Percentiles rank a stretch among this genome's conserved stretches.
These are phyloP conservation scores for Skeletonema grethae DNA, from an alignment of 108 stramenopile species.

Conservation along the genomic window DNA sequence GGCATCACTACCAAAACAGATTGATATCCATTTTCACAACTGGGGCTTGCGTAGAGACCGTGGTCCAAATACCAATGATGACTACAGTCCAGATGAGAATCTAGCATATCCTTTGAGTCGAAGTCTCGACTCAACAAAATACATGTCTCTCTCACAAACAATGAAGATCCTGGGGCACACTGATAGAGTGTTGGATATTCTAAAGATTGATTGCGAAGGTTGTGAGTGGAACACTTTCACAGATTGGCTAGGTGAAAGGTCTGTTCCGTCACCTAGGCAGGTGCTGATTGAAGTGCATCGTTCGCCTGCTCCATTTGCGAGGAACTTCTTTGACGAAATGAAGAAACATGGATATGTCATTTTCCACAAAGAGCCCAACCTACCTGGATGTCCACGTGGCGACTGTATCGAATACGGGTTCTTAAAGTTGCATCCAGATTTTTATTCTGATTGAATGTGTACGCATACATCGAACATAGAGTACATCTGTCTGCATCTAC, in stretches of 20 bases:
- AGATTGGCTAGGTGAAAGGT: conserved; percentile 7
- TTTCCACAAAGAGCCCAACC: conserved; percentile 41
- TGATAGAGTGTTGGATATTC: conserved; percentile 13
- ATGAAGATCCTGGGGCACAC: conserved; percentile 11
- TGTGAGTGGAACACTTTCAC: conserved; percentile 7
- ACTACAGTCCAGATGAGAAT: neutral
- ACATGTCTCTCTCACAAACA: neutral
- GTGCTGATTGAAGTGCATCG: conserved; percentile 57
- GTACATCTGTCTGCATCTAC: too few relatives aligned
- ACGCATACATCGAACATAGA: too few relatives aligned
- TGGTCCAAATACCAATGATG: neutral
- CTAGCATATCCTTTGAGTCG: neutral
- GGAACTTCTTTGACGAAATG: neutral
- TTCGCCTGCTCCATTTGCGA: neutral
- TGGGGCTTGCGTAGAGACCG: conserved; percentile 1
- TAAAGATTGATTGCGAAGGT: conserved; percentile 27
- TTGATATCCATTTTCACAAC: conserved; percentile 10
- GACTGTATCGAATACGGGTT: neutral
- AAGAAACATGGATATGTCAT: conserved; percentile 9
- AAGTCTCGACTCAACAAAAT: neutral
- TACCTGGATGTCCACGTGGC: neutral
- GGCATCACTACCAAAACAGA: neutral
- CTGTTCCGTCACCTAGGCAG: conserved; percentile 31
- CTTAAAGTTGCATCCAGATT: neutral
- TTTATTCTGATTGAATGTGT: neutral